phyloP scores from a whole-genome alignment of 1,284 basidiomycete genomes.

The Schizopora paradoxa region DNA sequence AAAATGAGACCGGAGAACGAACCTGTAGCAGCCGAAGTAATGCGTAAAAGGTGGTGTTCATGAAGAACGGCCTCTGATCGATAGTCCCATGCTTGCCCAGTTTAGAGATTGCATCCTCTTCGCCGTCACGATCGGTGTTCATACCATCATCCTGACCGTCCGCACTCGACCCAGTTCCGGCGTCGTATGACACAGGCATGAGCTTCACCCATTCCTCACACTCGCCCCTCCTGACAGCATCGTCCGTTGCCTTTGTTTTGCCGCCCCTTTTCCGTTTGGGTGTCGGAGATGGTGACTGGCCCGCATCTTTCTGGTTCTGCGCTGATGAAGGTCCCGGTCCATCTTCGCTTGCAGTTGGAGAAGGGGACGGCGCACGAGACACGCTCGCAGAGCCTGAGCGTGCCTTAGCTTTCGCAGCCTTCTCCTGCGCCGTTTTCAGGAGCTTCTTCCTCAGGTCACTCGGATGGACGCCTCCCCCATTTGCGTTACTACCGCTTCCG shows the following conservation, averaged over 20 bases:
- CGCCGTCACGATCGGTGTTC: slow-evolving; percentile 11
- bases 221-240: slow-evolving; percentile 3
- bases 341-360: slow-evolving; percentile 20
- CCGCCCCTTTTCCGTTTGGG: slow-evolving; percentile 13
- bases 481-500: slow-evolving; percentile 18
- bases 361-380: slow-evolving; percentile 37
- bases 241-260: slow-evolving; percentile 8
- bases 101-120: slow-evolving; percentile 6
- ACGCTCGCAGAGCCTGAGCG: slow-evolving; percentile 23
- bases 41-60: slow-evolving; percentile 91
- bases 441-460: slow-evolving; percentile 76
- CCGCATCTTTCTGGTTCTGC: slow-evolving; percentile 6
- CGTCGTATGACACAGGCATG: slow-evolving; percentile 15
- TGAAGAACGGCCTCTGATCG: slow-evolving; percentile 63
- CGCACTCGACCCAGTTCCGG: background rate
- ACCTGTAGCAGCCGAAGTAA: slow-evolving; percentile 86
- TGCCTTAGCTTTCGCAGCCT: slow-evolving; percentile 27
- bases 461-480: slow-evolving; percentile 50
- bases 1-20: slow-evolving; percentile 25
- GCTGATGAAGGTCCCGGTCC: no score
- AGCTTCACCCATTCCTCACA: slow-evolving; percentile 18
- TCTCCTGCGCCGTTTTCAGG: slow-evolving; percentile 64
- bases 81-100: slow-evolving; percentile 15
- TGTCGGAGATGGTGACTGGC: slow-evolving; percentile 4
- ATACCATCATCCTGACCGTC: slow-evolving; percentile 4